Percentiles rank a stretch among this genome's conserved stretches.
These are phyloP conservation scores for Sphagnum magellanicum DNA, from an alignment of 228 moss, liverwort and hornwort genomes.

Conservation along the genomic window DNA sequence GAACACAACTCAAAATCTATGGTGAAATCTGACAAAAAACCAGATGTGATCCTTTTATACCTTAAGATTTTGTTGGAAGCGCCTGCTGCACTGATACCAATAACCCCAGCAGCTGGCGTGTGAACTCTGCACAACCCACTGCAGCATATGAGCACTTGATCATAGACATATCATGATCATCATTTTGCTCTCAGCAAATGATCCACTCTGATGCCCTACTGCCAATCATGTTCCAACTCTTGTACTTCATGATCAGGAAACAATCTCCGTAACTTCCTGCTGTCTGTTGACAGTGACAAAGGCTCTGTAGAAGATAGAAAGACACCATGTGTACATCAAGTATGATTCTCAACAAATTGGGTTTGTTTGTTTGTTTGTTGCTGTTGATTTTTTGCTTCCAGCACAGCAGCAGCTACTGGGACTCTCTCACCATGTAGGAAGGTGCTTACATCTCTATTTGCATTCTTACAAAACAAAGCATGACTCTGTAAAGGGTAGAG, in stretches of 20 bases:
- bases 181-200: too few species aligned
- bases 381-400: too few species aligned
- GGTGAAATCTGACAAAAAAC: neutral
- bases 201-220: too few species aligned
- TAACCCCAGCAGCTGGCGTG: slow-evolving; percentile 76
- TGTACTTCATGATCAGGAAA: too few species aligned
- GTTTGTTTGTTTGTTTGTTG: too few species aligned
- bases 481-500: neutral
- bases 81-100: slow-evolving; percentile 47
- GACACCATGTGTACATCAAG: neutral
- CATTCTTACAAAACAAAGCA: neutral
- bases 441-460: too few species aligned
- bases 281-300: too few species aligned
- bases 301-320: neutral
- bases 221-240: too few species aligned
- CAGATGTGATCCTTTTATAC: slow-evolving; percentile 13
- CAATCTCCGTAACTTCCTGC: too few species aligned
- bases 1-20: neutral
- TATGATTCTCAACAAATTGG: neutral
- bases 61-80: slow-evolving; percentile 58
- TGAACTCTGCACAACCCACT: slow-evolving; percentile 57
- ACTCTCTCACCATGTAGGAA: too few species aligned
- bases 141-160: slow-evolving; percentile 10
- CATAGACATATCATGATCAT: too few species aligned
- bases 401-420: too few species aligned